Conservation (phyloP, 192 early-diverging fungal species). For the Paraglomus brasilianum region DNA sequence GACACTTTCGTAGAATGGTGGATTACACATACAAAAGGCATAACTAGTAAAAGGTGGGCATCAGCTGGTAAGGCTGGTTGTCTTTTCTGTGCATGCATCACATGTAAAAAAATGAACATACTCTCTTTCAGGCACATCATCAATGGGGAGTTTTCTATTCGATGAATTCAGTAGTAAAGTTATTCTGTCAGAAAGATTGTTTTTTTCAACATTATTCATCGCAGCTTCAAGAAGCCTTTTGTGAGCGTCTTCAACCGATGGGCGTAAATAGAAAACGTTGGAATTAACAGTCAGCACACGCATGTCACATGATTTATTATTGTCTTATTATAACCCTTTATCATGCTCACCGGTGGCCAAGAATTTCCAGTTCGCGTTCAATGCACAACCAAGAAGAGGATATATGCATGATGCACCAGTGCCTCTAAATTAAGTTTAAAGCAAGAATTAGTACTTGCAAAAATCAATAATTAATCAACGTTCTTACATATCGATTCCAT, state of each 20-base stretch:
- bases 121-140: conserved; percentile 7
- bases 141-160: conserved; percentile 22
- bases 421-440: conserved; percentile 51
- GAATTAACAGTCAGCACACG: conserved; percentile 3
- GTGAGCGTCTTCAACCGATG: conserved; percentile 60
- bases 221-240: conserved; percentile 62
- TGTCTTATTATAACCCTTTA: not conserved
- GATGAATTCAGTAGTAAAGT: conserved; percentile 40
- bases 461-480: not conserved
- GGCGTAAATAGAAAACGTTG: not conserved
- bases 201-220: conserved; percentile 59
- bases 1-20: conserved; percentile 75
- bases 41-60: conserved; percentile 33
- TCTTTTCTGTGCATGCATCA: conserved; percentile 29
- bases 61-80: not conserved
- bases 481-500: conserved; percentile 65
- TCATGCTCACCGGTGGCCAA: conserved; percentile 60
- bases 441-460: not conserved
- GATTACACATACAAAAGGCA: conserved; percentile 89
- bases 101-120: conserved; percentile 28
- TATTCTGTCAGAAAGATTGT: conserved; percentile 61
- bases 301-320: not conserved
- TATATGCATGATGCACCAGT: conserved; percentile 92
- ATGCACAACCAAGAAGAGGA: conserved; percentile 70
- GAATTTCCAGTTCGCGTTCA: conserved; percentile 63